These are phyloP conservation scores for Zhuliangozyma parablackwelliae DNA, from an alignment of 1,139 yeast species.

Conservation along the genomic window DNA sequence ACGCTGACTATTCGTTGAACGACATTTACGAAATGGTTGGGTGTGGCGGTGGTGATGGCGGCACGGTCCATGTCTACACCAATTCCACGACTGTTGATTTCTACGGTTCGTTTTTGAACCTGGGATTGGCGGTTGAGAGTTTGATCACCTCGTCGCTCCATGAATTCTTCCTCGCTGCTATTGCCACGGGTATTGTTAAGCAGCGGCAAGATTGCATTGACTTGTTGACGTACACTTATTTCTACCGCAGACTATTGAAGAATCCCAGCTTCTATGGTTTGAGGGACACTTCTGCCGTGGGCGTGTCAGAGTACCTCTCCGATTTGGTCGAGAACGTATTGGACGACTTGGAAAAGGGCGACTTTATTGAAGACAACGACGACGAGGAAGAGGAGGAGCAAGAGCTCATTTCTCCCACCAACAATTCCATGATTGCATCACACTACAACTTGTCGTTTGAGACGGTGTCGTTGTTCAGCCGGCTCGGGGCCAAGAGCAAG, in stretches of 20 bases:
- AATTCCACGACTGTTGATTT: constrained; percentile 53
- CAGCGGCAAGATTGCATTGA: constrained; percentile 84
- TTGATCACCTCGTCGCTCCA: constrained; percentile 52
- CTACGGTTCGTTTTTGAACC: constrained; percentile 66
- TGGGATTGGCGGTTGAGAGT: constrained; percentile 84
- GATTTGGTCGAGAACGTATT: constrained; percentile 76
- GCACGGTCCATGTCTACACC: constrained; percentile 53
- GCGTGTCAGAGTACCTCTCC: constrained; percentile 76
- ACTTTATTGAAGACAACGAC: constrained; percentile 52
- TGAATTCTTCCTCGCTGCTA: constrained; percentile 69
- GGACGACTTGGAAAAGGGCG: constrained; percentile 57
- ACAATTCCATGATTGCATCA: constrained; percentile 72
- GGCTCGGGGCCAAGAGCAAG: constrained; percentile 53
- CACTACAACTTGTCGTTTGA: constrained; percentile 61
- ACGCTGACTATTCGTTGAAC: constrained; percentile 62
- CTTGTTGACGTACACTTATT: constrained; percentile 81
- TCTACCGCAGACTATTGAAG: constrained; percentile 70
- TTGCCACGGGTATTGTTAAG: constrained; percentile 59
- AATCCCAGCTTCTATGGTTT: constrained; percentile 91
- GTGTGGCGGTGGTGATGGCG: constrained; percentile 28
- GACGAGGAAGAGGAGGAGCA: constrained; percentile 32
- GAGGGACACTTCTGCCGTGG: constrained; percentile 56
- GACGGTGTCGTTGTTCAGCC: constrained; percentile 59
- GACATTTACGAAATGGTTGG: constrained; percentile 76
- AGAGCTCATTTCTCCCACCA: constrained; percentile 51